Evolutionary conservation across 1,139 yeast genomes (phyloP).

Genomic region (Geotrichum siamense): DNA sequence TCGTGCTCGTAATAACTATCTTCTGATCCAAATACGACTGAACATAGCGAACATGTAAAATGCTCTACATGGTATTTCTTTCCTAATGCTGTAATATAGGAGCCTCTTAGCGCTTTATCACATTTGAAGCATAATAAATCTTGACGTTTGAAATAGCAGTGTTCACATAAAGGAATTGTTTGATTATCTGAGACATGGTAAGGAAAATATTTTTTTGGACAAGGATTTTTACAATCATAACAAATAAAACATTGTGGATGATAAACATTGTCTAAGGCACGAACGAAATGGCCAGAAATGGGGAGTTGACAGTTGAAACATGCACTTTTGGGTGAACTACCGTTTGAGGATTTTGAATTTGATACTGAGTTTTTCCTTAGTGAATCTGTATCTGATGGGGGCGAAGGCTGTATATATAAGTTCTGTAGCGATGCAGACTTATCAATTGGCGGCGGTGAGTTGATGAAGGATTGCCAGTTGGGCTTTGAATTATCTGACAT

Average conservation of each 20-base stretch:
- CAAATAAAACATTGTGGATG: constrained; percentile 88
- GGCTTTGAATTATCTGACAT: constrained; percentile 10
- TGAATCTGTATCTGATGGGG: background rate
- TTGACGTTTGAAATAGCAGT: constrained; percentile 79
- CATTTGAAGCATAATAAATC: constrained; percentile 81
- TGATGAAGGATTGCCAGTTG: constrained; percentile 15
- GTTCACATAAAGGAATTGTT: constrained; percentile 82
- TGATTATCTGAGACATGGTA: constrained; percentile 37
- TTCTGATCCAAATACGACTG: constrained; percentile 80
- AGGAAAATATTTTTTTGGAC: constrained; percentile 69
- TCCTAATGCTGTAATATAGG: constrained; percentile 90
- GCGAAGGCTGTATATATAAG: background rate
- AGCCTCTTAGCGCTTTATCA: constrained; percentile 78
- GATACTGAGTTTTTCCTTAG: background rate
- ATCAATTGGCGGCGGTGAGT: constrained; percentile 7
- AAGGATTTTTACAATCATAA: constrained; percentile 67
- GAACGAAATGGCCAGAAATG: constrained; percentile 74
- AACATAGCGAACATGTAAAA: constrained; percentile 85
- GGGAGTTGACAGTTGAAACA: constrained; percentile 61
- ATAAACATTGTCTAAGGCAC: constrained; percentile 72
- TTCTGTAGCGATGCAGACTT: background rate
- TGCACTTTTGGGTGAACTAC: constrained; percentile 15
- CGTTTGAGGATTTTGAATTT: constrained; percentile 2
- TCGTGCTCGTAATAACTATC: constrained; percentile 91
- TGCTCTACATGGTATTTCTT: constrained; percentile 92